Conservation (phyloP, 208 protist genomes). For the Leishmania martiniquensis region DNA sequence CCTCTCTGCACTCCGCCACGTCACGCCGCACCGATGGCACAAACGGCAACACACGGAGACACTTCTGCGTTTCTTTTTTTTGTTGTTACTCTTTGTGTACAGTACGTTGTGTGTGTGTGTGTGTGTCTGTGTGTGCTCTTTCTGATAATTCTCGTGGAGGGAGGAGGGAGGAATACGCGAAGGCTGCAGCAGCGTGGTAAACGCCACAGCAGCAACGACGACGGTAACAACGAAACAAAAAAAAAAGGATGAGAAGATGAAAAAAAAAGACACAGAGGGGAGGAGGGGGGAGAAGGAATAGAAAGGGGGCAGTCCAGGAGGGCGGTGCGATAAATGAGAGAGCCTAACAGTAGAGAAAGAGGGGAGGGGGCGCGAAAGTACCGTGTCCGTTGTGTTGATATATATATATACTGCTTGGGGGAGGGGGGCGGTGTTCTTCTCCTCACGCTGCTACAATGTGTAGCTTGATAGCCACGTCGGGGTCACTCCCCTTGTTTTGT, state of each 20-base stretch:
- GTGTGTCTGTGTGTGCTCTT: no score
- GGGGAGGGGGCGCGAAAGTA: background rate
- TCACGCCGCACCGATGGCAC: no score
- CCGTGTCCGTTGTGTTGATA: background rate
- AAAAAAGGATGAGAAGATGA: background rate
- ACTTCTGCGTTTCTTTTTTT: no score
- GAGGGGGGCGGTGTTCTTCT: background rate
- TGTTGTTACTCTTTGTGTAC: no score
- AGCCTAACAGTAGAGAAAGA: background rate
- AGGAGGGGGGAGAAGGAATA: background rate
- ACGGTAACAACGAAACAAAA: background rate
- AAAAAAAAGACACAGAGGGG: background rate
- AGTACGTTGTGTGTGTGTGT: no score
- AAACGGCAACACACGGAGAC: no score
- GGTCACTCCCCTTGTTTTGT: background rate
- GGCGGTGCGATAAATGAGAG: background rate
- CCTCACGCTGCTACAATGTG: background rate
- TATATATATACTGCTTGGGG: no score
- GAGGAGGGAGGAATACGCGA: background rate
- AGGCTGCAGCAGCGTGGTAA: no score
- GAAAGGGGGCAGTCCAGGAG: background rate
- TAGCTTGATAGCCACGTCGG: background rate
- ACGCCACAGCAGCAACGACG: no score
- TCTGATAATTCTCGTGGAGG: no score
- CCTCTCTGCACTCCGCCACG: no score